Base-by-base conservation (phyloP, 306 rosid species). In the Urtica urens region DNA sequence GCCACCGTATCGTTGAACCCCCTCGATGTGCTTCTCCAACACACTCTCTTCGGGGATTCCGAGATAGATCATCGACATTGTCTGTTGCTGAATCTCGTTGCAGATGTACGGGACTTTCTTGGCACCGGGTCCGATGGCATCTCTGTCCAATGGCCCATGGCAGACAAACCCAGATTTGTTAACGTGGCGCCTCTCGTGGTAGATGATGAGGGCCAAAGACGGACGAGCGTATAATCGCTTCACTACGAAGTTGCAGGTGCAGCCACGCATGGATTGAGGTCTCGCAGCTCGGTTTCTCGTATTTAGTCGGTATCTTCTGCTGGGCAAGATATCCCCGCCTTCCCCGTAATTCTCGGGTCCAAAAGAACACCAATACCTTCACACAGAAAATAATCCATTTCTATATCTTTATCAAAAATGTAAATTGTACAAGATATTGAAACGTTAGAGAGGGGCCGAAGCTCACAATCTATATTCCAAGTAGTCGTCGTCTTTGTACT, bases 291-390 rank as follows among this genome's bases (percentile, higher is more conserved):
- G 95, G 61, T 90, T 90, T 67, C 95, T 79, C 23, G 97, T 90
- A 62, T 90, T 90, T 29, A 90, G 92, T 42, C 95, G 79, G 68
- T 84, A 81, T 73, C 82, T 84, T 62, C 99, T 63, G 60, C 99
- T 85, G 40, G 99, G 99, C 37, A 85, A 78, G 54, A 75, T 73
- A 62, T 82, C 66, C 25, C 97, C 94, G 59, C 93, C 92, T 70
- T 84, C 93, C 59, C 95, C 97, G 51, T 90, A 84, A 71, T 81
- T 90, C 73, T 90, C 95, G 20, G 97, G 95, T 61, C 97, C 95
- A 52, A 84, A 84, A 11, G 97, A 84, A 60, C 97, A 90, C 97
- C 97, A 90, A 55, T 84, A 90, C 83, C 95, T 90, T 61, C 64
- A 68, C 26, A 57, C 39, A 46, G 35, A 49, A 38, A 58, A 17